phyloP scores from a whole-genome alignment of 179 eudicot species.

The Silene vulgaris region DNA sequence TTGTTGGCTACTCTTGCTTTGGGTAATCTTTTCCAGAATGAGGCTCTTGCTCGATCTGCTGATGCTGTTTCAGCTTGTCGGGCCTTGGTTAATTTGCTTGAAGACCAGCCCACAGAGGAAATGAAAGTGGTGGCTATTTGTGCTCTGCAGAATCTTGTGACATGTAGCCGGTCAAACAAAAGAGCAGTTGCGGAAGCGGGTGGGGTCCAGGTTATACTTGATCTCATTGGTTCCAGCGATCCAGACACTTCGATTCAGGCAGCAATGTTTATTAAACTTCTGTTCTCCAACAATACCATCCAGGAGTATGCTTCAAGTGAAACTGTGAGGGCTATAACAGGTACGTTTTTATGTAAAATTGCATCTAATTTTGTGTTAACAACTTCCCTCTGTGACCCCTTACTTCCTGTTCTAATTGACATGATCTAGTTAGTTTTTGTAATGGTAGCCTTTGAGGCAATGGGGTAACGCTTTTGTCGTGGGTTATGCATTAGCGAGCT shows the following conservation, averaged over 20 bases:
- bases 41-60: slow-evolving; percentile 78
- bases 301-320: slow-evolving; percentile 99
- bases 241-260: slow-evolving; percentile 98
- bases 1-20: slow-evolving; percentile 86
- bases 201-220: slow-evolving; percentile 92
- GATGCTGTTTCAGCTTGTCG: slow-evolving; percentile 98
- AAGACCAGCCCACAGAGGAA: slow-evolving; percentile 98
- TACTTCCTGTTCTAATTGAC: background rate
- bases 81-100: slow-evolving; percentile 86
- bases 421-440: background rate
- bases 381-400: background rate
- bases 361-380: background rate
- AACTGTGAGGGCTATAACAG: slow-evolving; percentile 95
- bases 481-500: background rate
- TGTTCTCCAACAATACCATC: slow-evolving; percentile 89
- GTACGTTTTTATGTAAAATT: slow-evolving; percentile 33
- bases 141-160: slow-evolving; percentile 94
- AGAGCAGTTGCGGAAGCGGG: slow-evolving; percentile 99
- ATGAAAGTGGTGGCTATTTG: slow-evolving; percentile 98
- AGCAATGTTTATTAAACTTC: slow-evolving; percentile 84
- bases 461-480: too few species aligned
- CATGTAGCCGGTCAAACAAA: slow-evolving; percentile 85
- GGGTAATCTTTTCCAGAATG: slow-evolving; percentile 96
- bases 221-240: slow-evolving; percentile 88
- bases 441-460: background rate